Evolutionary conservation across 164 flowering plant species (phyloP), one percentile per base, ranked within the genome.

Genomic region (Tinospora cordifolia): DNA sequence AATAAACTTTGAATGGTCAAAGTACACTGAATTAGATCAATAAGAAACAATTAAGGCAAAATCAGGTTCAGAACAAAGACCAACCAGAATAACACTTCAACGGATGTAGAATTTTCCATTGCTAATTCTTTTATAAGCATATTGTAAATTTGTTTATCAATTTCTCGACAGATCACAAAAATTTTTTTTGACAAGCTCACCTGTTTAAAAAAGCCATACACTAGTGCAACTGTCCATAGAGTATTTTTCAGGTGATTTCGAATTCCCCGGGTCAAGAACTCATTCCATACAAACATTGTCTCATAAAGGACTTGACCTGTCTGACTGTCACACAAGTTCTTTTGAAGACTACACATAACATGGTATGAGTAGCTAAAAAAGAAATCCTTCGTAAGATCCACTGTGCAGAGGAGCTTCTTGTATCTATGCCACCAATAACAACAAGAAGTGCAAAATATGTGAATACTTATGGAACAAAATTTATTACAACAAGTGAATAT

Each of bases 301-400:
- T 92, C 96, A 71, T 92, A 85, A 46, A 82, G 80, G 30, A 65
- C 69, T 39, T 83, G 80, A 47, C 86, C 87, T 69, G 87, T 73
- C 78, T 81, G 80, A 76, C 72, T 72, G 69, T 80, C 84, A 79
- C 81, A 77, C 63, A 92, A 67, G 71, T 95, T 95, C 83, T 86
- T 90, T 78, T 95, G 99, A 75, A 95, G 88, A 77, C 99, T 88
- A 79, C 80, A 82, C 98, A 92, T 95, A 71, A 87, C 80, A 83
- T 88, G 84, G 84, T 92, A 95, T 60, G 99, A 89, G 85, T 95
- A 95, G 94, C 99, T 95, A 87, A 88, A 95, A 81, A 79, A 95
- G 97, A 95, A 95, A 91, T 92, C 98, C 87, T 87, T 95, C 27
- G 92, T 89, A 73, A 95, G 98, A 82, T 95, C 96, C 92, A 95